These are phyloP conservation scores for Hanseniaspora pseudoguilliermondii DNA, from an alignment of 805 yeast species.

Conservation along the genomic window DNA sequence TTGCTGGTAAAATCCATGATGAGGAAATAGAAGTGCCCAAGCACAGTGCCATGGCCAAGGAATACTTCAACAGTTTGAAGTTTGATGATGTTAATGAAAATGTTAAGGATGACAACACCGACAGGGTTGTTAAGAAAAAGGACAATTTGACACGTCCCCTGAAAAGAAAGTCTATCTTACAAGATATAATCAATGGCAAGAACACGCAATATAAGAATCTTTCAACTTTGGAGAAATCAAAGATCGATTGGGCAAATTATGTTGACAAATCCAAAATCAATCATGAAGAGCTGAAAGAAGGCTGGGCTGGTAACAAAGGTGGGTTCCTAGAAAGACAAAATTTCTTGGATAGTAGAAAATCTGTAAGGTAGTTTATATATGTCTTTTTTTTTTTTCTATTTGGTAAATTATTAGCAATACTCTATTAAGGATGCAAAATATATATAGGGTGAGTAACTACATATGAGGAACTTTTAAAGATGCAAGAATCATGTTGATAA, in stretches of 20 bases:
- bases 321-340: conserved; percentile 89
- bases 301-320: conserved; percentile 40
- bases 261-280: conserved; percentile 65
- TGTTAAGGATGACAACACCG: not conserved
- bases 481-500: conserved; percentile 65
- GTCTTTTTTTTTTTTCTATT: not conserved
- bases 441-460: conserved; percentile 15
- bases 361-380: conserved; percentile 16
- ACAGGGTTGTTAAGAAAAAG: conserved; percentile 20
- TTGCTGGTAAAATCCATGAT: conserved; percentile 73
- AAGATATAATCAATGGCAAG: conserved; percentile 51
- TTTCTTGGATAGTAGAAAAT: conserved; percentile 49
- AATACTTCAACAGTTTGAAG: conserved; percentile 49
- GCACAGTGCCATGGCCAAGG: conserved; percentile 77
- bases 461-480: conserved; percentile 54
- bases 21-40: conserved; percentile 69
- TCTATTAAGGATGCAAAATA: not conserved
- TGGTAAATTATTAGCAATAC: too few species aligned
- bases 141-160: conserved; percentile 40
- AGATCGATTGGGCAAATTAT: conserved; percentile 89
- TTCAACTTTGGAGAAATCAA: conserved; percentile 82
- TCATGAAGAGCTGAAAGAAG: conserved; percentile 68
- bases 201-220: conserved; percentile 57
- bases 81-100: conserved; percentile 21
- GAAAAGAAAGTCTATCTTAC: conserved; percentile 63